phyloP scores from a whole-genome alignment of 2,329 filamentous ascomycete genomes.

The Fusarium torulosum region DNA sequence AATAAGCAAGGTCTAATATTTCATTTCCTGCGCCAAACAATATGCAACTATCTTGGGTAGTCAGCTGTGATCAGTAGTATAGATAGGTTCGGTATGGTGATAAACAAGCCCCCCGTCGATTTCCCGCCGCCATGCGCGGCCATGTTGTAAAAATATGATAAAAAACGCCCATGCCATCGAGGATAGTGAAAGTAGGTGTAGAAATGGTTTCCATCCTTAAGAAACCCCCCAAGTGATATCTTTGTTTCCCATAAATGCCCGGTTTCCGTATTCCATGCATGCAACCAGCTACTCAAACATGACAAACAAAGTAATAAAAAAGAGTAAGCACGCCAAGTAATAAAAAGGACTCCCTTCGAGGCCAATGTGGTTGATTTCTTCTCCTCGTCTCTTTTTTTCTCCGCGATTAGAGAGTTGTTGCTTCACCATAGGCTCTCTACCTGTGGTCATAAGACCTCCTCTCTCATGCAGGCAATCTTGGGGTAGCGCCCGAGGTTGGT shows the following conservation, averaged over 20 bases:
- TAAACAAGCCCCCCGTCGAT: background rate
- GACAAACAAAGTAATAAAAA: conserved; percentile 11
- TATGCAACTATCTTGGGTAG: conserved; percentile 39
- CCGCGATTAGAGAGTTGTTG: conserved; percentile 5
- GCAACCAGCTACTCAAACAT: conserved; percentile 27
- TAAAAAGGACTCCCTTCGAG: conserved; percentile 20
- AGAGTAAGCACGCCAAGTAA: conserved; percentile 31
- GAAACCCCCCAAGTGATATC: conserved; percentile 35
- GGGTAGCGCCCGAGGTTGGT: conserved; percentile 27
- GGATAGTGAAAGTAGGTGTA: conserved; percentile 21
- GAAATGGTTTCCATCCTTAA: conserved; percentile 19
- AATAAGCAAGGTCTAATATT: conserved; percentile 31
- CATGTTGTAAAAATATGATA: conserved; percentile 9
- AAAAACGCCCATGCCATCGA: conserved; percentile 41
- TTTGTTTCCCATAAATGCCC: conserved; percentile 40
- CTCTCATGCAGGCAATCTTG: conserved; percentile 15
- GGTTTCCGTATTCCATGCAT: conserved; percentile 41
- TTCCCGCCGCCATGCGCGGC: conserved; percentile 16
- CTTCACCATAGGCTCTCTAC: conserved; percentile 19
- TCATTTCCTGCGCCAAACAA: conserved; percentile 45
- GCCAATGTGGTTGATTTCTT: conserved; percentile 29
- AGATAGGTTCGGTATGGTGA: conserved; percentile 14
- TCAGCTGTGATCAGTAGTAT: conserved; percentile 29
- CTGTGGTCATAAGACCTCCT: conserved; percentile 35
- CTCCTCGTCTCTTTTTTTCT: background rate